phyloP scores from a whole-genome alignment of 495 filamentous ascomycete species.

The Patellaria atrata region DNA sequence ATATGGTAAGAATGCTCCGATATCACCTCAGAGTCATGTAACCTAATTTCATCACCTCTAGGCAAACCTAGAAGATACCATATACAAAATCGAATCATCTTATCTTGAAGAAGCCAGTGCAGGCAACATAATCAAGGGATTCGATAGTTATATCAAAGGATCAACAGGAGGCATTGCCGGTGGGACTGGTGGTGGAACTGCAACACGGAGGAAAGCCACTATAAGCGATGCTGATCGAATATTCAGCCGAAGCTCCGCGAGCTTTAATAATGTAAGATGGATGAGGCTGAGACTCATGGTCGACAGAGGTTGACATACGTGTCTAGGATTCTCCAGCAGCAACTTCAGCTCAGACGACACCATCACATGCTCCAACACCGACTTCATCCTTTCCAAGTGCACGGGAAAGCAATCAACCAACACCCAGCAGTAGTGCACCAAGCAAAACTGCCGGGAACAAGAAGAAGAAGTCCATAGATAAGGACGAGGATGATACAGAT shows the following conservation, averaged over 20 bases:
- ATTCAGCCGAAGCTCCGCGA: conserved; percentile 28
- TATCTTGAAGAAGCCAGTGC: conserved; percentile 81
- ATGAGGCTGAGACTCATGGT: not conserved
- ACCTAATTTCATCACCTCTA: conserved; percentile 19
- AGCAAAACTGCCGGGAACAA: conserved; percentile 22
- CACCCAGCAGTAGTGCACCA: conserved; percentile 15
- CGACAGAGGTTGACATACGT: conserved; percentile 5
- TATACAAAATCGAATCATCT: conserved; percentile 65
- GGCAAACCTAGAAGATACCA: conserved; percentile 63
- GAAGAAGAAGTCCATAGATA: conserved; percentile 25
- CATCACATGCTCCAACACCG: conserved; percentile 27
- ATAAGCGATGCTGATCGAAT: conserved; percentile 30
- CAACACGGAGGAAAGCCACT: conserved; percentile 21
- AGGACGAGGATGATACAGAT: conserved; percentile 27
- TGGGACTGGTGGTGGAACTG: conserved; percentile 16
- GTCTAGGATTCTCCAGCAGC: conserved; percentile 17
- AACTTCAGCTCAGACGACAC: conserved; percentile 16
- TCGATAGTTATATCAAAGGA: conserved; percentile 95
- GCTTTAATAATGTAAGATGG: conserved; percentile 22
- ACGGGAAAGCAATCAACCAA: conserved; percentile 23
- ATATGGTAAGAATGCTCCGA: conserved; percentile 36
- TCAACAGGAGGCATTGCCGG: conserved; percentile 26
- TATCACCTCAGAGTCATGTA: not conserved
- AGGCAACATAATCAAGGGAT: conserved; percentile 94
- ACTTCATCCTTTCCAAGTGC: conserved; percentile 23